Evolutionary conservation across 164 flowering plant species (phyloP), one percentile per base, ranked within the genome.

Genomic region (Dillenia suffruticosa): DNA sequence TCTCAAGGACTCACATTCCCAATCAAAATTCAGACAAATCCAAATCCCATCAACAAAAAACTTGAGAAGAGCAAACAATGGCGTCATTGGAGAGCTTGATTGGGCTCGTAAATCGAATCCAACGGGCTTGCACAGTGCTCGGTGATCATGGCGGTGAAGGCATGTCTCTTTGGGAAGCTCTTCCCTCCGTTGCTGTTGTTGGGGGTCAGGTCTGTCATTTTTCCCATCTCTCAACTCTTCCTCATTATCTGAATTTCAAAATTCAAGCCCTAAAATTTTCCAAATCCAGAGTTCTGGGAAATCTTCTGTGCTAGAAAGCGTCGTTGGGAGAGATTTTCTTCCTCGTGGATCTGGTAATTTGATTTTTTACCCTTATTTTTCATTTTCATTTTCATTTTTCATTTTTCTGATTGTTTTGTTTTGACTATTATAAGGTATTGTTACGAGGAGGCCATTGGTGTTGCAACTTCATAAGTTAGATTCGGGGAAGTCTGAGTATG

Each of bases 111-210:
- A 95, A 95, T 74, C 70, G 83, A 67, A 95, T 95, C 59, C 99
- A 92, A 61, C 50, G 96, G 66, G 99, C 96, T 46, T 95, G 99
- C 76, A 95, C 97, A 2, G 97, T 92, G 11, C 75, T 95, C 26
- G 97, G 99, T 9, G 99, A 95, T 76, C 83, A 92, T 57, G 99
- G 99, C 52, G 97, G 97, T 59, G 97, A 92, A 59, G 96, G 96
- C 49, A 68, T 79, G 83, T 91, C 99, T 7, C 94, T 95, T n/a
- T 95, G 97, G 99, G 99, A 95, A 80, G 99, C 99, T 62, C 97
- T 95, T 54, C 99, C 99, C 44, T 72, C 99, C 13, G 97, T 95
- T 49, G 99, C 97, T 15, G 97, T 95, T 54, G 97, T 95, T 1
- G 97, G 99, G 11, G 99, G 99, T 60, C 99, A 94, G 96, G 99